These are phyloP conservation scores for Pythium aphanidermatum DNA, from an alignment of 352 stramenopile genomes.

Conservation along the genomic window DNA sequence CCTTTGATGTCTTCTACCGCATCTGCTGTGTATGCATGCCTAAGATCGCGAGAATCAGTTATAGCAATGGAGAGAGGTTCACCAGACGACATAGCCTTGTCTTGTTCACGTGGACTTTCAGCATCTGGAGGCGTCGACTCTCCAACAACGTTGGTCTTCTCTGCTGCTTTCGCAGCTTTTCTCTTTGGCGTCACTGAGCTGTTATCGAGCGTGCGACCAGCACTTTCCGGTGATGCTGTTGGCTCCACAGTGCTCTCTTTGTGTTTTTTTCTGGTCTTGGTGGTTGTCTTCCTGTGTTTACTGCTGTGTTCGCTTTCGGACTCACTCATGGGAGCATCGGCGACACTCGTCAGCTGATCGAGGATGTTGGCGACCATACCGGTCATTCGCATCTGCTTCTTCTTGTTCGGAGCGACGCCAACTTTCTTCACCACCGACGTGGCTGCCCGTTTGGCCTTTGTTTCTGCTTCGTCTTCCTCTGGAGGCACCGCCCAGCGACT, in stretches of 20 bases:
- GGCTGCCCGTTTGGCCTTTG: too few species aligned
- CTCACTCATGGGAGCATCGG: constrained; percentile 6
- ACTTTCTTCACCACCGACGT: constrained; percentile 47
- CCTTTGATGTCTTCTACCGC: too few species aligned
- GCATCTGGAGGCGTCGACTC: too few species aligned
- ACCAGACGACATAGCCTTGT: too few species aligned
- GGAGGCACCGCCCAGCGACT: constrained; percentile 43
- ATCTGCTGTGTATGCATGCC: too few species aligned
- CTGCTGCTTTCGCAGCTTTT: too few species aligned
- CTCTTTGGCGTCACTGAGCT: not conserved
- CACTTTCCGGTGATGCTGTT: too few species aligned
- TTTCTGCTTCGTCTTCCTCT: constrained; percentile 13
- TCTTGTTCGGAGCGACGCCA: constrained; percentile 33
- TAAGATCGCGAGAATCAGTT: too few species aligned
- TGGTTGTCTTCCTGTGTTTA: constrained; percentile 4
- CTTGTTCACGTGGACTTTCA: too few species aligned
- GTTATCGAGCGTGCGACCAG: too few species aligned
- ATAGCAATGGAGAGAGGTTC: too few species aligned
- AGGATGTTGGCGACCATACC: constrained; percentile 59
- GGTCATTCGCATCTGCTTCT: constrained; percentile 44
- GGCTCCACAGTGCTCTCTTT: not conserved
- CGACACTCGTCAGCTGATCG: constrained; percentile 27
- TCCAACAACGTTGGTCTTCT: too few species aligned
- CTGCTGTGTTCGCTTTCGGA: constrained; percentile 14
- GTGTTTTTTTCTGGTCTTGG: constrained; percentile 10